A percentile compares a stretch with the other conserved stretches of the same genome.
Conservation (phyloP, 257 asterid species). For the Pogostemon cablin region DNA sequence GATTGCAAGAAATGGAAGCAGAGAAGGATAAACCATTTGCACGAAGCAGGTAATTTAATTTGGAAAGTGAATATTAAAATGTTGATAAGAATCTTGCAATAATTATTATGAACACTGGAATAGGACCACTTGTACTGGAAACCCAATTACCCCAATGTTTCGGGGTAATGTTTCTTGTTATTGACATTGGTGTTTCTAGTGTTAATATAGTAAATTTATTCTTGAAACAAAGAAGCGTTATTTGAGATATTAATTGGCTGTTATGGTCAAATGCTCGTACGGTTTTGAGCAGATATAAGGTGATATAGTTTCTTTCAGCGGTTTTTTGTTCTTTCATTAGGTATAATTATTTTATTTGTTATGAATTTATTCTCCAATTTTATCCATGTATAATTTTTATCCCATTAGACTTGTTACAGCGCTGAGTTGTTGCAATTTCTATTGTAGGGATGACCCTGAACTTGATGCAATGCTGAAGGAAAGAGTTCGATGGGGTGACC, state of each 20-base stretch:
- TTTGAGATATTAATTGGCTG: neutral
- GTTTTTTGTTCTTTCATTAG: neutral
- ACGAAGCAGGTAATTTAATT: conserved; percentile 62
- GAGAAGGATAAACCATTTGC: conserved; percentile 98
- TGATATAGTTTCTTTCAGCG: neutral
- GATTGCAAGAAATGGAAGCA: conserved; percentile 64
- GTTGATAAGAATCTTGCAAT: neutral
- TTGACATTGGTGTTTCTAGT: neutral
- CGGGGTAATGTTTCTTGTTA: neutral
- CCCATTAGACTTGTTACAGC: conserved; percentile 2
- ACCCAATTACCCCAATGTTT: neutral
- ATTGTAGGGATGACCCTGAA: conserved; percentile 80
- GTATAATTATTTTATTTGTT: neutral
- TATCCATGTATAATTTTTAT: neutral
- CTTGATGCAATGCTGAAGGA: conserved; percentile 90
- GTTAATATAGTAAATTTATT: neutral
- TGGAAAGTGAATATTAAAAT: neutral
- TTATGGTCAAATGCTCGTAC: neutral
- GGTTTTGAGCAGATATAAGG: neutral
- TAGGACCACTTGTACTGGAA: neutral
- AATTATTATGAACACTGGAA: conserved; percentile 6
- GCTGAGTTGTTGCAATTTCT: conserved; percentile 26
- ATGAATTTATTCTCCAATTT: neutral
- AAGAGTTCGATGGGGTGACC: conserved; percentile 92
- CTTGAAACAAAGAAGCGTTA: neutral